phyloP scores from a whole-genome alignment of 257 asterid species.

The Salvia hispanica region DNA sequence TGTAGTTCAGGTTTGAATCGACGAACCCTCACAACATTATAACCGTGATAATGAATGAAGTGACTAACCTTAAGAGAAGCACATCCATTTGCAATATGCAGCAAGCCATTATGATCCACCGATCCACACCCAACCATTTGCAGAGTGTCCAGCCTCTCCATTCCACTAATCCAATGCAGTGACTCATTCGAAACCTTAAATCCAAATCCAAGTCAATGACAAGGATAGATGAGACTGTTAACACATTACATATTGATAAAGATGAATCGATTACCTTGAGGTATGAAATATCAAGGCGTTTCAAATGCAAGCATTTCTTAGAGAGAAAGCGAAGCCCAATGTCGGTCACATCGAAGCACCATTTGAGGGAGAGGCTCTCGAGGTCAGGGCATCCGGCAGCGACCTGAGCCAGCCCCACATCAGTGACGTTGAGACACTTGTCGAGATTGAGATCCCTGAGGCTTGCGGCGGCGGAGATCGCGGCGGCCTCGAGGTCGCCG shows the following conservation, averaged over 20 bases:
- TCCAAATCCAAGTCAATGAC: slow-evolving; percentile 13
- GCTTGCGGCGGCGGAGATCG: slow-evolving; percentile 43
- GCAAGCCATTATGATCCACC: slow-evolving; percentile 61
- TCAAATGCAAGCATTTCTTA: slow-evolving; percentile 52
- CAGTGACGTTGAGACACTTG: slow-evolving; percentile 57
- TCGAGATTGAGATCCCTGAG: slow-evolving; percentile 57
- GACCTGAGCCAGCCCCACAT: slow-evolving; percentile 66
- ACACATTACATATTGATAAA: too few relatives aligned
- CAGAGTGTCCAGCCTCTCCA: slow-evolving; percentile 67
- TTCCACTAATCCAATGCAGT: slow-evolving; percentile 49
- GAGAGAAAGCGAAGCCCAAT: slow-evolving; percentile 59
- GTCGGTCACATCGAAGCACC: slow-evolving; percentile 70
- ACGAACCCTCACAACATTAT: not conserved
- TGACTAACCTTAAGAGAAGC: slow-evolving; percentile 60
- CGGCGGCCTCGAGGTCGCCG: slow-evolving; percentile 74
- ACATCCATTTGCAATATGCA: slow-evolving; percentile 59
- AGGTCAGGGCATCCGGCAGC: slow-evolving; percentile 57
- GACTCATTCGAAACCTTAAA: slow-evolving; percentile 62
- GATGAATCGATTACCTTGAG: not conserved
- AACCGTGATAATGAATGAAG: not conserved
- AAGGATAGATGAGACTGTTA: too few relatives aligned
- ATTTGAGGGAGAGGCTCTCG: slow-evolving; percentile 55
- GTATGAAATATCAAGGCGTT: slow-evolving; percentile 60
- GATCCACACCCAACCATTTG: slow-evolving; percentile 61
- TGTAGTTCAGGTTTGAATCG: too few relatives aligned